phyloP scores from a whole-genome alignment of 208 protist genomes.

The Herpetomonas tarakana region DNA sequence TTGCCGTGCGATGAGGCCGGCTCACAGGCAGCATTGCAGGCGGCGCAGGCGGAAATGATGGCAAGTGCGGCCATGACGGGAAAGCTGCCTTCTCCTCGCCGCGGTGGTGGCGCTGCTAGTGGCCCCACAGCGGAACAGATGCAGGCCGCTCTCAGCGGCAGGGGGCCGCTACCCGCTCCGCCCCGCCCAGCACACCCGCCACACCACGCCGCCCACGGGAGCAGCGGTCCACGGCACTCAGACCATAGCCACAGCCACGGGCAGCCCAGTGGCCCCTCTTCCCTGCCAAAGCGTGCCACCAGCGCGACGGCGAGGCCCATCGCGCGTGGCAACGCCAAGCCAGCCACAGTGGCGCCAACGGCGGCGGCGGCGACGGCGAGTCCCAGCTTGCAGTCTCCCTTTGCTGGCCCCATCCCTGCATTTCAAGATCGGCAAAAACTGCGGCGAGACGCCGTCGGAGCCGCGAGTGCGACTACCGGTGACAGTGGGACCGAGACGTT shows the following conservation, averaged over 20 bases:
- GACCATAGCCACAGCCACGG: neutral
- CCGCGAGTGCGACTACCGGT: neutral
- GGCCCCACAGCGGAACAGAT: neutral
- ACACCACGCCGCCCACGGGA: neutral
- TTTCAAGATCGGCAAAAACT: neutral
- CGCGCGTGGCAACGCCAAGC: neutral
- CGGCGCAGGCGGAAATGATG: slow-evolving; percentile 58
- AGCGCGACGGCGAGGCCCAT: neutral
- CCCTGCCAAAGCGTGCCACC: neutral
- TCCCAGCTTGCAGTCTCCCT: neutral
- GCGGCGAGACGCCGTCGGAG: neutral
- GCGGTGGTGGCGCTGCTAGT: slow-evolving; percentile 8
- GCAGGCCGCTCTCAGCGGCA: neutral
- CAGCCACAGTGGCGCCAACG: neutral
- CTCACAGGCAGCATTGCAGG: slow-evolving; percentile 34
- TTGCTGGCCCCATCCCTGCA: neutral
- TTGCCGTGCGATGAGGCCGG: slow-evolving; percentile 66
- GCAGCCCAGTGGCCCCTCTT: neutral
- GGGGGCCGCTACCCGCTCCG: neutral
- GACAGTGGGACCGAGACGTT: slow-evolving; percentile 1
- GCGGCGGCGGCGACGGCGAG: neutral
- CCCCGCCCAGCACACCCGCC: neutral
- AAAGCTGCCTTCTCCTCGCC: slow-evolving; percentile 50
- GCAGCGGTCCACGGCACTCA: neutral
- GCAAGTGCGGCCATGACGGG: slow-evolving; percentile 49